These are phyloP conservation scores for Globisporangium heterothallicum DNA, from an alignment of 352 stramenopile species.

Conservation along the genomic window DNA sequence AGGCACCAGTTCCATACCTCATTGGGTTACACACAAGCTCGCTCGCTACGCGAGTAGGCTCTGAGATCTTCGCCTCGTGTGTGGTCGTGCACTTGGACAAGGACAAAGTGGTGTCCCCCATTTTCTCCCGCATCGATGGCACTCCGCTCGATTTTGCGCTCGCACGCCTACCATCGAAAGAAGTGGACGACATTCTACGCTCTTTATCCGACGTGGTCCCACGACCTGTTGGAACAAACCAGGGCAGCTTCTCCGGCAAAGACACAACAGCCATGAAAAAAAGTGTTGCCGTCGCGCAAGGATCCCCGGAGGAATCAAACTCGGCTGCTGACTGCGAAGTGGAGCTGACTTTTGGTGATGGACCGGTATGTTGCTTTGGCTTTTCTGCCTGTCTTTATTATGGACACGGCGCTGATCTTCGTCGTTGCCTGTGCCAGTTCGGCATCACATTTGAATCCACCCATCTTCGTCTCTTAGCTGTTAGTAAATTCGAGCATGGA, in stretches of 20 bases:
- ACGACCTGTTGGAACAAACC: conserved; percentile 20
- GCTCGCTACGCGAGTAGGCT: conserved; percentile 57
- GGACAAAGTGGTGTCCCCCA: conserved; percentile 74
- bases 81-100: conserved; percentile 83
- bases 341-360: conserved; percentile 62
- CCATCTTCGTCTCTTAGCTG: conserved; percentile 53
- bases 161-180: conserved; percentile 33
- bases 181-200: conserved; percentile 36
- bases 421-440: no score
- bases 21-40: conserved; percentile 84
- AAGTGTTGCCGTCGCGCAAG: not conserved
- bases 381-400: no score
- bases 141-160: conserved; percentile 52
- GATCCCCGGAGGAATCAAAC: not conserved
- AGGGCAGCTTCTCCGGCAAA: not conserved
- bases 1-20: conserved; percentile 81
- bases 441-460: conserved; percentile 79
- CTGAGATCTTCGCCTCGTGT: conserved; percentile 75
- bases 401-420: no score
- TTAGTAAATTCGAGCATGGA: conserved; percentile 41
- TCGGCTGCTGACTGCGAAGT: conserved; percentile 30
- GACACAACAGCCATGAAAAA: not conserved
- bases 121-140: conserved; percentile 46
- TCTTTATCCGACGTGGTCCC: conserved; percentile 37
- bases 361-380: conserved; percentile 37